A percentile compares a stretch with the other conserved stretches of the same genome.
phyloP scores from a whole-genome alignment of 495 filamentous ascomycete species.

The Lophium mytilinum region DNA sequence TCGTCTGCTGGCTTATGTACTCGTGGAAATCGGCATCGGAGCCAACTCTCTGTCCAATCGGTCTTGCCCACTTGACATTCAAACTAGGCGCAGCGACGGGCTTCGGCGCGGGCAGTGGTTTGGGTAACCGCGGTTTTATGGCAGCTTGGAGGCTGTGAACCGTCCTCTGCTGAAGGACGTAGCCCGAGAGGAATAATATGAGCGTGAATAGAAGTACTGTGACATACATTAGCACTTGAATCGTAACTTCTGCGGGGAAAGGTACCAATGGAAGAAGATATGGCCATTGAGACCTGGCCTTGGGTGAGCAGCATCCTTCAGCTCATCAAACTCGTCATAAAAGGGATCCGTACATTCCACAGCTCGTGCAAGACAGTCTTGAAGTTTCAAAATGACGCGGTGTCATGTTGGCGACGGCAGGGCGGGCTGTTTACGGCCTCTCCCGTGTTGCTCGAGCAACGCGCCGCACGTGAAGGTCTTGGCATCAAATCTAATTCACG shows the following conservation, averaged over 20 bases:
- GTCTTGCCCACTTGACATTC: conserved; percentile 24
- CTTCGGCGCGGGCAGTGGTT: conserved; percentile 22
- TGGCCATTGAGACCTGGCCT: conserved; percentile 35
- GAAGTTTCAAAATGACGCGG: background rate
- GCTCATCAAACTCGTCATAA: background rate
- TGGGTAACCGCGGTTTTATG: conserved; percentile 40
- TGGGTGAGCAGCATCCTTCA: conserved; percentile 32
- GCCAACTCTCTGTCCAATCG: conserved; percentile 15
- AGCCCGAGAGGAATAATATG: conserved; percentile 62
- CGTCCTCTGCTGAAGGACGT: conserved; percentile 62
- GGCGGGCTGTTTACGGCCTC: conserved; percentile 3
- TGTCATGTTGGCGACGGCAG: background rate
- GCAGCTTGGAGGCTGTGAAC: conserved; percentile 54
- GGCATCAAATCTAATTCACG: background rate
- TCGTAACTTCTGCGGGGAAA: background rate
- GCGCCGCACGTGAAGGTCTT: background rate
- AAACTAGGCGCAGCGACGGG: conserved; percentile 12
- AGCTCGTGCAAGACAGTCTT: conserved; percentile 12
- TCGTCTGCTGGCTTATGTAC: conserved; percentile 22
- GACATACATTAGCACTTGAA: background rate
- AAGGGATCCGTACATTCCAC: conserved; percentile 3
- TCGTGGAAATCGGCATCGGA: conserved; percentile 25
- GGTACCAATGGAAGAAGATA: conserved; percentile 33
- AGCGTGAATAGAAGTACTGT: conserved; percentile 50
- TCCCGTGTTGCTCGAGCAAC: no score